Percentiles rank a stretch among this genome's conserved stretches.
Conservation (phyloP, 2,329 filamentous ascomycete genomes). For the Ophiostoma sp. region DNA sequence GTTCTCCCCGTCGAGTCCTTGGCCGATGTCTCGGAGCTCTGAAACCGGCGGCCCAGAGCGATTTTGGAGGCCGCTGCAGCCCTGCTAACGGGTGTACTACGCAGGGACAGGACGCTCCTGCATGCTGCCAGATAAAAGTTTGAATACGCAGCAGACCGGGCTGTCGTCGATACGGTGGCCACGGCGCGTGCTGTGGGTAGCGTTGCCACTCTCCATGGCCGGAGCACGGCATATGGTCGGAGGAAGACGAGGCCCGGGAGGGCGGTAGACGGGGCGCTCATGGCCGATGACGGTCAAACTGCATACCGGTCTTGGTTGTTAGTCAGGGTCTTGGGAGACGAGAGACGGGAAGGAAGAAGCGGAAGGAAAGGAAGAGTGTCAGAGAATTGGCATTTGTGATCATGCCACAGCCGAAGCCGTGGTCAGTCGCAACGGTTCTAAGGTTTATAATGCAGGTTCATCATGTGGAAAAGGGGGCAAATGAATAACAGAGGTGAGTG, state of each 20-base stretch:
- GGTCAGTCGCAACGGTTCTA: conserved; percentile 58
- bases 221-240: background rate
- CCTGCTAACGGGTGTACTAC: conserved; percentile 2
- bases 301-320: conserved; percentile 12
- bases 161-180: background rate
- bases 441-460: conserved; percentile 43
- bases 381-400: conserved; percentile 48
- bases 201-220: too few species aligned
- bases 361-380: conserved; percentile 20
- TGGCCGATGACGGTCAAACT: background rate
- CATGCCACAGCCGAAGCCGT: conserved; percentile 41
- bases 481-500: background rate
- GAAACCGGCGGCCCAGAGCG: background rate
- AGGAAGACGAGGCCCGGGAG: background rate
- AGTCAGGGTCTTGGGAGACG: background rate
- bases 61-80: background rate
- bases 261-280: conserved; percentile 11
- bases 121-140: background rate
- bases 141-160: background rate
- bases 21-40: background rate
- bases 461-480: conserved; percentile 34
- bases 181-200: background rate
- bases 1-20: background rate
- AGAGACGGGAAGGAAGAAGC: background rate
- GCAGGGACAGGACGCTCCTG: background rate